Evolutionary conservation across 2,329 filamentous ascomycete species (phyloP), one percentile per base, ranked within the genome.

Genomic region (Pestalotiopsis fici): DNA sequence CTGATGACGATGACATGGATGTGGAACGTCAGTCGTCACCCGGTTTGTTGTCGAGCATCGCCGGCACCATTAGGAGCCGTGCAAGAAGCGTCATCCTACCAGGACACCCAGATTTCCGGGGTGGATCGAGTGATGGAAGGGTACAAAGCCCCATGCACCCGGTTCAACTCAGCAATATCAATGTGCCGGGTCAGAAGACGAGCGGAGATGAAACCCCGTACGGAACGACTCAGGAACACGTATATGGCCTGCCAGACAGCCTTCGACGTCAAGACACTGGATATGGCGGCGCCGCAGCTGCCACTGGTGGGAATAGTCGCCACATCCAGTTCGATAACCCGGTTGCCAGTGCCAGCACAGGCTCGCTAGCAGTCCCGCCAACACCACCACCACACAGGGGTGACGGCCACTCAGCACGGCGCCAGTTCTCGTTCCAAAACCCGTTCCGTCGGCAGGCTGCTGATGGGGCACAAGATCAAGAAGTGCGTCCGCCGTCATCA

Each of bases 381-480:
- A 85, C 87, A 3, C 90, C 90, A 1, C 90, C 90, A 4, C 89
- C 86, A 3, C 88, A 88, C 68, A 80, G 57, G 78, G 74, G 69
- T 28, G 68, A 67, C 64, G 69, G 67, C 64, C 71, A 86, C 65
- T 82, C 83, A 35, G 88, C 91, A 12, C 87, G 84, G 71, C 87
- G 95, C 68, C 93, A 97, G 76, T 99, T 98, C 81, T 97, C 93
- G 21, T 98, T 98, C 84, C 91, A 95, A 71, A 94, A 92, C 71
- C 89, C 97, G 64, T 96, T 98, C 79, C 83, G 83, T 68, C 86
- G 90, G 62, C 81, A 85, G 71, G 83, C 83, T 68, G 74, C 75
- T 72, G 76, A 74, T 57, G 69, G 71, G 47, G 43, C 73, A 71
- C 70, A 74, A 61, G 72, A 78, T 65, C 71, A 71, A 67, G 71